Base-by-base conservation (phyloP, 208 protist genomes). In the Novymonas esmeraldas region DNA sequence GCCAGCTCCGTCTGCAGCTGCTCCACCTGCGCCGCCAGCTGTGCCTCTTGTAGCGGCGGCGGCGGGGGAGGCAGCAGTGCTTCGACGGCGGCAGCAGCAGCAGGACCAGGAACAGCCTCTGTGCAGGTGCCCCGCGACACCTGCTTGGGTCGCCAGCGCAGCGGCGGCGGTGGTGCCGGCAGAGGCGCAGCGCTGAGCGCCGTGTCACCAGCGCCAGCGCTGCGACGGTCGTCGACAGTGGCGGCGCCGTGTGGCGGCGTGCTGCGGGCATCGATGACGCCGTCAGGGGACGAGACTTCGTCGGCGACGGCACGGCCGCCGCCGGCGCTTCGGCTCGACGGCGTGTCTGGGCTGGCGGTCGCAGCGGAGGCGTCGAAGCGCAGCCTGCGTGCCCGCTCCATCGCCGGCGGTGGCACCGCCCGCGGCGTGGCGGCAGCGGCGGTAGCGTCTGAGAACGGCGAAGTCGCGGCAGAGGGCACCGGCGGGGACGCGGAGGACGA, bases 1-100 rank as follows among this genome's bases (percentile, higher is more conserved):
- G 61, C 54, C 0, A 87, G 71, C 54, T 87, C 73, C 60, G 87
- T 82, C 20, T 84, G 75, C 46, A 70, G 39, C 16, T 81, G 78
- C 38, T 76, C 57, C 22, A 85, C 50, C 28, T 61, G 49, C 26
- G 52, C 57, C 34, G 34, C 24, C 26, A 73, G 44, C 29, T 75
- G 55, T 14, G n/a, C 46, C 11, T 77, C 73, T n/a, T 57, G 62
- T 31, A 20, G 13, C 28, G 36, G 29, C 26, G 33, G 11, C n/a
- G n/a, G n/a, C n/a, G n/a, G n/a, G n/a, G n/a, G n/a, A n/a, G n/a
- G 60, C 16, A 51, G 45, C n/a, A 14, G 29, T 14, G 20, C 9
- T 29, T 1, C 57, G 9, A 13, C 33, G 9, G 42, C 56, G 2
- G 68, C 58, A 10, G 26, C 34, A 22, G 50, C 44, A 3, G 49